Percentiles rank a stretch among this genome's conserved stretches.
phyloP scores from a whole-genome alignment of 2,329 filamentous ascomycete genomes.

The Fusarium temperatum region DNA sequence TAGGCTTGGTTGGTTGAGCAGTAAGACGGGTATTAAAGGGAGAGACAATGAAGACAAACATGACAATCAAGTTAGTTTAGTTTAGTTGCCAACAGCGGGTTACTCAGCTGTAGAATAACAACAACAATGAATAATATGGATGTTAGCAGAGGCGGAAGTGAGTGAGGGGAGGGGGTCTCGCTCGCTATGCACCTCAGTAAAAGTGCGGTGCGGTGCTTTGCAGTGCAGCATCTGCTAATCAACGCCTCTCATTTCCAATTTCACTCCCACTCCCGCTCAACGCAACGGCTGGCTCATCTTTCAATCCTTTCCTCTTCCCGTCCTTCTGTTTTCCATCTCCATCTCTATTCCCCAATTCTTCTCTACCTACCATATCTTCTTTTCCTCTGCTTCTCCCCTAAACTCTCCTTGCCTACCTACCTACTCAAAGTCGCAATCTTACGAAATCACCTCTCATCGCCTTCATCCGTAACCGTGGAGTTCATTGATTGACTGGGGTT shows the following conservation, averaged over 20 bases:
- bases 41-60: neutral
- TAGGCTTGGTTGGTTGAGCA: neutral
- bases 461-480: neutral
- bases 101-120: neutral
- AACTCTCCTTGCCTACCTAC: neutral
- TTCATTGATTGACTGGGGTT: slow-evolving; percentile 17
- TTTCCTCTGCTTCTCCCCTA: neutral
- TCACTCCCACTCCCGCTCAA: slow-evolving; percentile 16
- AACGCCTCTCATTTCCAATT: slow-evolving; percentile 37
- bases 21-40: neutral
- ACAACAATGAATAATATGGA: neutral
- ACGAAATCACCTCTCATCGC: slow-evolving; percentile 13
- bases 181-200: neutral
- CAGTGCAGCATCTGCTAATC: slow-evolving; percentile 26
- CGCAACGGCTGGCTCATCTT: slow-evolving; percentile 9
- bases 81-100: neutral
- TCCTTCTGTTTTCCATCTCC: neutral
- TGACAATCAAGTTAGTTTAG: neutral
- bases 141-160: slow-evolving; percentile 1
- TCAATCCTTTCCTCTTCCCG: neutral
- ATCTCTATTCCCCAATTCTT: neutral
- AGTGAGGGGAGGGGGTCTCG: slow-evolving; percentile 10
- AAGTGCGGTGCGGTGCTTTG: neutral
- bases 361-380: neutral
- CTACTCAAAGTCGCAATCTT: neutral